Evolutionary conservation across 768 basidiomycete species (phyloP).

Genomic region (Tulasnella sp.): DNA sequence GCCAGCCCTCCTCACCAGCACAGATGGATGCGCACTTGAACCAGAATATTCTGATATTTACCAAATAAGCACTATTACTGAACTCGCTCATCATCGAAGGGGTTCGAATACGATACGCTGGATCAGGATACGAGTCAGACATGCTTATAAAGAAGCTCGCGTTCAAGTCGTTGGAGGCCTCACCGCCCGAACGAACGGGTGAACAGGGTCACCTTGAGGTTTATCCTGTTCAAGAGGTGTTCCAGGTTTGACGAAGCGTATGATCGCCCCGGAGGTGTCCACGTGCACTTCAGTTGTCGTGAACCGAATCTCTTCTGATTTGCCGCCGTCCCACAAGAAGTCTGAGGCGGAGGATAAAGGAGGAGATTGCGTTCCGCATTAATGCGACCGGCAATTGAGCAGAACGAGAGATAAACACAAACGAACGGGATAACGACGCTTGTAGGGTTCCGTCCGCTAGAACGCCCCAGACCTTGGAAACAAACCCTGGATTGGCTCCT

Average conservation of each 20-base stretch:
- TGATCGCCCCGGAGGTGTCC: background rate
- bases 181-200: background rate
- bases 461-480: background rate
- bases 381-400: no score
- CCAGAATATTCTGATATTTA: no score
- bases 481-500: background rate
- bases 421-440: background rate
- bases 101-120: background rate
- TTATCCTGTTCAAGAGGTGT: background rate
- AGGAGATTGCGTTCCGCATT: no score
- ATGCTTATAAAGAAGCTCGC: background rate
- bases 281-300: background rate
- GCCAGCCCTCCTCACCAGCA: no score
- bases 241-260: background rate
- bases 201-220: background rate
- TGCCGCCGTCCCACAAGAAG: background rate
- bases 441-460: background rate
- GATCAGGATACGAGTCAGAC: background rate
- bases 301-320: background rate
- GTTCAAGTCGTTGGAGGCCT: background rate
- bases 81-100: no score
- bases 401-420: background rate
- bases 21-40: no score
- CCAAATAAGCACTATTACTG: no score
- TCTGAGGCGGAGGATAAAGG: background rate